These are phyloP conservation scores for Neonectria faginata DNA, from an alignment of 2,329 filamentous ascomycete genomes.

Conservation along the genomic window DNA sequence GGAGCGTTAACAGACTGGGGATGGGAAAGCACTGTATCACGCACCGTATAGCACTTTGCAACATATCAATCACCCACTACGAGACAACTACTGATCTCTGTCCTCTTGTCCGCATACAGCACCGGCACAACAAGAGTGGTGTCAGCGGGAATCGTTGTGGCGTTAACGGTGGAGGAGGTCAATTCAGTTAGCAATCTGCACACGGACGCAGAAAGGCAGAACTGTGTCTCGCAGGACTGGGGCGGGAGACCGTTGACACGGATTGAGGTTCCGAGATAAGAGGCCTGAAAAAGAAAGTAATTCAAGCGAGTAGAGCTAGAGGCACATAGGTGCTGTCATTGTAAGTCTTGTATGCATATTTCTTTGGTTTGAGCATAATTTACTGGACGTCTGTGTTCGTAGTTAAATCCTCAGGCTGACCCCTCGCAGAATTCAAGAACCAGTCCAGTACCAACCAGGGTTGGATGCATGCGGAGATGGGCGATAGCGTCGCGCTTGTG, in stretches of 20 bases:
- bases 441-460: conserved; percentile 3
- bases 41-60: background rate
- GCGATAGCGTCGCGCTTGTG: conserved; percentile 12
- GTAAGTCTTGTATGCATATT: too few species aligned
- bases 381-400: too few species aligned
- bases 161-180: background rate
- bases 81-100: too few species aligned
- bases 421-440: conserved; percentile 2
- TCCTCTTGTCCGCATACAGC: too few species aligned
- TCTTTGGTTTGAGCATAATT: too few species aligned
- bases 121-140: background rate
- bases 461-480: conserved; percentile 34
- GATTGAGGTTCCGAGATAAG: too few species aligned
- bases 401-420: background rate
- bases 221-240: too few species aligned
- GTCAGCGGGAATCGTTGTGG: background rate
- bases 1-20: background rate
- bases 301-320: too few species aligned
- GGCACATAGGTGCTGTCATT: too few species aligned
- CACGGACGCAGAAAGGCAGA: background rate
- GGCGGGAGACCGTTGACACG: too few species aligned
- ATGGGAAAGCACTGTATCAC: background rate
- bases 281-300: too few species aligned
- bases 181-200: background rate
- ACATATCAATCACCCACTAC: background rate